phyloP scores from a whole-genome alignment of 2,329 filamentous ascomycete species.

The Blastomyces silverae region DNA sequence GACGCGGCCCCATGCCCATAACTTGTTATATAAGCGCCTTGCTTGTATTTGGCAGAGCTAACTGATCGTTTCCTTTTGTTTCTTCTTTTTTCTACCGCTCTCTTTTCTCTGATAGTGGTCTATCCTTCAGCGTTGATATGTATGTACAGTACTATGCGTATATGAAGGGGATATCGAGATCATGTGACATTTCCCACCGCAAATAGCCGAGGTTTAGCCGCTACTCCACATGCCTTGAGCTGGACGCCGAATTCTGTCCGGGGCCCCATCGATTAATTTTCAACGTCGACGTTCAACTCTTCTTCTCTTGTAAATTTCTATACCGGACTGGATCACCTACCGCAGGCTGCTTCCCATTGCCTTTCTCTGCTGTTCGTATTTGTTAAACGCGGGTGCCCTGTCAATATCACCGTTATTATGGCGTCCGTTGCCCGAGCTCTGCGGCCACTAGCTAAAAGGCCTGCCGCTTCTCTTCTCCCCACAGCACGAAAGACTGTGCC shows the following conservation, averaged over 20 bases:
- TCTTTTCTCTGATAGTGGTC: not conserved
- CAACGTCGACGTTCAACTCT: not conserved
- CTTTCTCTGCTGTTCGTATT: not conserved
- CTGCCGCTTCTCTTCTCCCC: constrained; percentile 34
- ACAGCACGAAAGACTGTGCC: constrained; percentile 35
- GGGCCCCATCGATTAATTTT: not conserved
- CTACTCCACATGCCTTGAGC: not conserved
- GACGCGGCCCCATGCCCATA: not conserved
- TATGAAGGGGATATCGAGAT: no score
- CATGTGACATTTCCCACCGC: constrained; percentile 5
- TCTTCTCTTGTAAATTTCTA: not conserved
- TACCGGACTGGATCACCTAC: not conserved
- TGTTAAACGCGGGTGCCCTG: constrained; percentile 9
- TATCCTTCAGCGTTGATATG: no score
- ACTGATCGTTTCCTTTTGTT: not conserved
- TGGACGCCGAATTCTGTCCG: not conserved
- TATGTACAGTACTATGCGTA: no score
- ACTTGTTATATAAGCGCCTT: not conserved
- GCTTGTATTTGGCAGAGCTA: not conserved
- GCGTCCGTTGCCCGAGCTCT: constrained; percentile 44
- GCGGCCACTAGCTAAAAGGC: constrained; percentile 41
- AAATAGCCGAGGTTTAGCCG: constrained; percentile 11
- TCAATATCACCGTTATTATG: constrained; percentile 33
- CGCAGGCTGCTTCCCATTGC: not conserved
- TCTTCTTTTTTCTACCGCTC: not conserved